Evolutionary conservation across 2,329 filamentous ascomycete species (phyloP), one percentile per base, ranked within the genome.

Genomic region (Monilinia aucupariae): DNA sequence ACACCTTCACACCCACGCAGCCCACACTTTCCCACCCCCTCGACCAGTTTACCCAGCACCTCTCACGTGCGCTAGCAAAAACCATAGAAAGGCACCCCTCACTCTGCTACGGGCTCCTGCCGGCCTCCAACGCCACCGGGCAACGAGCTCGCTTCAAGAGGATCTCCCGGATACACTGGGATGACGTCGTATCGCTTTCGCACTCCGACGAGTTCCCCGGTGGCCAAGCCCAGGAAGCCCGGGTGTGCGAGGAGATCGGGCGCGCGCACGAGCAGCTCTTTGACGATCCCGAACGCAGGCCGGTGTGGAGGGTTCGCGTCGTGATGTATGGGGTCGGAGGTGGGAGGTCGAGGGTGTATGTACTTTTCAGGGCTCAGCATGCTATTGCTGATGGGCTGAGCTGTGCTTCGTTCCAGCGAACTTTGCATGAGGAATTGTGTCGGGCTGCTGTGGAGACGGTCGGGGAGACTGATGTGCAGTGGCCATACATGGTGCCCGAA

Each of bases 321-420:
- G n/a, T 71, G 5, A 49, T 61, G 54, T 12, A 45, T 51, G 12
- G 4, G 15, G 12, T 20, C 5, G 15, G n/a, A 39, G 59, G 56
- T 47, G 43, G 34, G 25, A 48, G 13, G 3, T 54, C 8, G 22
- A 62, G 25, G 54, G 45, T 71, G 17, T 66, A 69, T 55, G 53
- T 70, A 17, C 48, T 64, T 8, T 70, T 69, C 41, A 4, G 67
- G 1, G 54, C 20, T 20, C 50, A 69, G 32, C 68, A 69, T 55
- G 69, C 65, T 0, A 63, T 71, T 27, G 60, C 63, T 7, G 69
- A 71, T 48, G 69, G 69, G 12, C 34, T 65, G 13, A 64, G 63
- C 52, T 59, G 56, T 52, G 63, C 55, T 2, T 62, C 63, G 20
- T 70, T 71, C 32, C 68, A 69, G 32, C 65, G 60, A 25, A 64